phyloP scores from a whole-genome alignment of 106 monocot species.

The Alisma plantagoaquatica region DNA sequence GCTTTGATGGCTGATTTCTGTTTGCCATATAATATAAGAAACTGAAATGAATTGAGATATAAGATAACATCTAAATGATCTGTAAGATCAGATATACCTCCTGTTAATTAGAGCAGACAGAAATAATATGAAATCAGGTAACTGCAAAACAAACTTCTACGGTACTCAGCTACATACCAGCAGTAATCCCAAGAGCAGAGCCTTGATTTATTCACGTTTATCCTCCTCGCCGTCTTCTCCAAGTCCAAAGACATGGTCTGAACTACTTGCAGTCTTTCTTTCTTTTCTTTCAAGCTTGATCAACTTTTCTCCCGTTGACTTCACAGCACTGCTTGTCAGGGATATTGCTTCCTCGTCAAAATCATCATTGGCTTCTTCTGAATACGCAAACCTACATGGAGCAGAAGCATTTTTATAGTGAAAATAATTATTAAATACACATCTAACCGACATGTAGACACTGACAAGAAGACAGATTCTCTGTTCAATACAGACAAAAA shows the following conservation, averaged over 20 bases:
- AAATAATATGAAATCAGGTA: too few species aligned
- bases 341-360: constrained; percentile 83
- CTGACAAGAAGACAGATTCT: too few species aligned
- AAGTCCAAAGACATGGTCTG: constrained; percentile 55
- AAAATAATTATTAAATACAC: neutral
- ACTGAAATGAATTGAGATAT: too few species aligned
- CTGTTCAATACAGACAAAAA: too few species aligned
- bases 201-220: constrained; percentile 85
- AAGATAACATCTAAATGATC: too few species aligned
- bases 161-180: too few species aligned
- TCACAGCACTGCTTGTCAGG: constrained; percentile 44
- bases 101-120: too few species aligned
- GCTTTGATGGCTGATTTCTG: too few species aligned
- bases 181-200: too few species aligned
- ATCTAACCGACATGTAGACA: neutral
- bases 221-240: constrained; percentile 79
- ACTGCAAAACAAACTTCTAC: too few species aligned
- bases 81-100: too few species aligned
- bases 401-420: neutral
- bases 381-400: constrained; percentile 69
- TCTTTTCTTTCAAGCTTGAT: constrained; percentile 80
- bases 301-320: constrained; percentile 39
- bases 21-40: too few species aligned
- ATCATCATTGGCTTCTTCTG: constrained; percentile 75
- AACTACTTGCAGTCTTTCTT: constrained; percentile 28